Evolutionary conservation across 2,329 filamentous ascomycete genomes (phyloP), one percentile per base, ranked within the genome.

Genomic region (Piedraia hortae): DNA sequence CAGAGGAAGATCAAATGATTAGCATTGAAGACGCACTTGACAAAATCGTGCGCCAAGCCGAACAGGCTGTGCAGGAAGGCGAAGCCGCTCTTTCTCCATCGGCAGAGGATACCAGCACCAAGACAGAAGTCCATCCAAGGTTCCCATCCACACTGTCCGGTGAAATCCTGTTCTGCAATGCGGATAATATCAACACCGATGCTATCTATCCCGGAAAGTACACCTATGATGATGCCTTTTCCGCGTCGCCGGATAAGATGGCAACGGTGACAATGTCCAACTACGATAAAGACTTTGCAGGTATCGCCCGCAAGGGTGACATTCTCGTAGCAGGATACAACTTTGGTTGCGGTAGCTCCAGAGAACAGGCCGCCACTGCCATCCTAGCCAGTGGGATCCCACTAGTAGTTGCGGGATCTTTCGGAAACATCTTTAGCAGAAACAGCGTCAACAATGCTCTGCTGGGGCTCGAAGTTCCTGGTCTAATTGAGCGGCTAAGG

Each of bases 251-350:
- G 1, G 69, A 75, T 28, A 63, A 63, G 25, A 91, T 93, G 82
- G 75, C 77, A 0, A 53, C 72, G 32, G 78, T 80, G 1, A 80
- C 72, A 45, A 91, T 93, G 78, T 60, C 71, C 42, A 93, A 93
- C 54, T 93, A 90, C 48, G 82, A 93, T 41, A 48, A 58, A 0
- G 42, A 52, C 0, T 91, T 91, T 41, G 44, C 54, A 6, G 43
- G 47, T 1, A 52, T 67, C 16, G 67, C 71, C 20, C 58, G 59
- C 31, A 40, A 60, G 0, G 65, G 63, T 21, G 80, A 93, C 36
- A 74, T 91, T 24, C 59, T 91, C 1, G 78, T 91, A 1, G 50
- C 67, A 0, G 78, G 78, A 14, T 85, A 67, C 52, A 89, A 88
- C 51, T 90, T 91, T 39, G 82, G 82, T 21, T 77, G 67, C 32